Conservation (phyloP, 2,329 filamentous ascomycete species). For the Microsporum audouinii region DNA sequence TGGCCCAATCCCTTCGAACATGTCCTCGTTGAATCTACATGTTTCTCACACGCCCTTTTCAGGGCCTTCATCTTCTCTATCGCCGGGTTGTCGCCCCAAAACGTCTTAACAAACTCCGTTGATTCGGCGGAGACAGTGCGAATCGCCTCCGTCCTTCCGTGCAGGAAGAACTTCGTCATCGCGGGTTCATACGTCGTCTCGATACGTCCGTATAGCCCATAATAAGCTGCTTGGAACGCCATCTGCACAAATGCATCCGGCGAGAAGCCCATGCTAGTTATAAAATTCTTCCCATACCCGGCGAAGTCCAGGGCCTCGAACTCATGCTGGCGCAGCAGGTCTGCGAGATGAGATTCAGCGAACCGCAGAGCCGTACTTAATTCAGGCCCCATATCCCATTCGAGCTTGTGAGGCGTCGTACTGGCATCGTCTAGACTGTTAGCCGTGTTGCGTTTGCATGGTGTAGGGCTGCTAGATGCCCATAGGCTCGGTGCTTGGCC, state of each 20-base stretch:
- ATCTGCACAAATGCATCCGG: constrained; percentile 97
- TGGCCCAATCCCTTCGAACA: constrained; percentile 85
- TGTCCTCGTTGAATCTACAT: constrained; percentile 66
- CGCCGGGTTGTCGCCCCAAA: constrained; percentile 84
- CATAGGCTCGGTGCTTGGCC: constrained; percentile 83
- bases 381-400: constrained; percentile 95
- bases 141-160: constrained; percentile 90
- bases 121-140: constrained; percentile 73
- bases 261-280: constrained; percentile 92
- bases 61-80: constrained; percentile 77
- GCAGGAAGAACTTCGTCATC: constrained; percentile 91
- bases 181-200: constrained; percentile 96
- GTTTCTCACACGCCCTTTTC: constrained; percentile 69
- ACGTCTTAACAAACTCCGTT: constrained; percentile 79
- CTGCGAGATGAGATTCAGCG: constrained; percentile 84
- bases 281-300: constrained; percentile 92
- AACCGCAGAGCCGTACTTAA: constrained; percentile 84
- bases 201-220: constrained; percentile 83
- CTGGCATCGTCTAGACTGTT: constrained; percentile 59
- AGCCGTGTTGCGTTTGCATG: constrained; percentile 77
- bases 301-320: constrained; percentile 83
- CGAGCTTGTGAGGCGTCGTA: constrained; percentile 87
- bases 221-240: constrained; percentile 97
- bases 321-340: constrained; percentile 93
- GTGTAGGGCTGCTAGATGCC: constrained; percentile 82